A percentile compares a stretch with the other conserved stretches of the same genome.
These are phyloP conservation scores for Fusarium sp. DNA, from an alignment of 2,329 filamentous ascomycete genomes.

Conservation along the genomic window DNA sequence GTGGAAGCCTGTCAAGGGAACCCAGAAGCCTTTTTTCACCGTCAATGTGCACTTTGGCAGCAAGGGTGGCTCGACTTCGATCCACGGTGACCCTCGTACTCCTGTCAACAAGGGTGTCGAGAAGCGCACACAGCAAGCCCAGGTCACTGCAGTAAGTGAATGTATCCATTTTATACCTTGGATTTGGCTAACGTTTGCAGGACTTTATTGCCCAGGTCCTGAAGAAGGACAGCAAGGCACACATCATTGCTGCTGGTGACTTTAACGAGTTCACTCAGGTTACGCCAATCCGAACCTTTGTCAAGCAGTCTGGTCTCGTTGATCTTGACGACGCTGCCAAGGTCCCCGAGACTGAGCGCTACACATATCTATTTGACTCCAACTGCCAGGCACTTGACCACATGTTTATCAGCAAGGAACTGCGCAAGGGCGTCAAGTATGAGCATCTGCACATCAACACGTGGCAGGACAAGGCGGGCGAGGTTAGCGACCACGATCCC, in stretches of 20 bases:
- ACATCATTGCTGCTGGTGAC: conserved; percentile 72
- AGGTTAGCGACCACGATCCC: conserved; percentile 76
- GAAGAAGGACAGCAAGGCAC: conserved; percentile 63
- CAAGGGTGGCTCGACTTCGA: conserved; percentile 72
- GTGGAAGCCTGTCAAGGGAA: conserved; percentile 68
- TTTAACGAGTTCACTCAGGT: conserved; percentile 79
- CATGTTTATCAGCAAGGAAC: conserved; percentile 69
- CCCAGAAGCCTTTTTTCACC: conserved; percentile 70
- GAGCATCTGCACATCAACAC: conserved; percentile 79
- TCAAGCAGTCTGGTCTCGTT: conserved; percentile 61
- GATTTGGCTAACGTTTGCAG: conserved; percentile 38
- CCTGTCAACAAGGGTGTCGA: conserved; percentile 73
- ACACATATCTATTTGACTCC: conserved; percentile 77
- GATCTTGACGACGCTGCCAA: conserved; percentile 71
- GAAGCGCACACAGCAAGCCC: conserved; percentile 65
- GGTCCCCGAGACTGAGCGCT: conserved; percentile 67
- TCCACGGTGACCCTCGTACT: conserved; percentile 73
- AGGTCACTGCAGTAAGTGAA: conserved; percentile 65
- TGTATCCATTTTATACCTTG: background rate
- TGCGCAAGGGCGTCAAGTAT: conserved; percentile 59
- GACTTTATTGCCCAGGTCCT: conserved; percentile 69
- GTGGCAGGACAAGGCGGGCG: conserved; percentile 67
- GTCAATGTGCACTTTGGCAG: conserved; percentile 76
- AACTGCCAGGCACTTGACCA: conserved; percentile 78
- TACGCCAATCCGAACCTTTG: conserved; percentile 66